Evolutionary conservation across 257 asterid species (phyloP).

Genomic region (Solanum appendiculatum): DNA sequence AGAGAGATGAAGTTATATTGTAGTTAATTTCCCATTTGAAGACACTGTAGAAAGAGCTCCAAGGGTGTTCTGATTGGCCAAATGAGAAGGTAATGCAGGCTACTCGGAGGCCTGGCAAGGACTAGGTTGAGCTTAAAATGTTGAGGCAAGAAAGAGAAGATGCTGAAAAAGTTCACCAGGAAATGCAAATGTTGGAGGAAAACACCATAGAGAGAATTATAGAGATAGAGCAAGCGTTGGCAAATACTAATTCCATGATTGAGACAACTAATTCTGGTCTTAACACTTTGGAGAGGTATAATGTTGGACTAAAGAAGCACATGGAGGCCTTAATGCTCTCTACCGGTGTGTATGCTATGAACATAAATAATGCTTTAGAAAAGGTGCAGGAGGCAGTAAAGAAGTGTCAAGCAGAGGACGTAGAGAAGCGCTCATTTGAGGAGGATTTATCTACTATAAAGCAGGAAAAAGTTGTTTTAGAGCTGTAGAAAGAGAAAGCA

Average conservation of each 20-base stretch:
- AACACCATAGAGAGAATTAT: slow-evolving; percentile 36
- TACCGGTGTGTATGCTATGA: slow-evolving; percentile 13
- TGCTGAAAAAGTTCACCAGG: slow-evolving; percentile 37
- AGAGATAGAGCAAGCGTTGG: slow-evolving; percentile 56
- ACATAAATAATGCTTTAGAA: slow-evolving; percentile 29
- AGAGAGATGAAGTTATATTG: slow-evolving; percentile 38
- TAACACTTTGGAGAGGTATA: slow-evolving; percentile 36
- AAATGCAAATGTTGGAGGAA: slow-evolving; percentile 51
- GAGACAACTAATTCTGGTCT: slow-evolving; percentile 24
- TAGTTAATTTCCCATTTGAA: slow-evolving; percentile 26
- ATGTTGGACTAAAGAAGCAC: slow-evolving; percentile 18
- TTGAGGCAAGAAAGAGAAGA: slow-evolving; percentile 69
- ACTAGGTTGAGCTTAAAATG: slow-evolving; percentile 46
- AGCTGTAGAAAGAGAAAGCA: slow-evolving; percentile 27
- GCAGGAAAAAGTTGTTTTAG: background rate
- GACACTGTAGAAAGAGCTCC: slow-evolving; percentile 34
- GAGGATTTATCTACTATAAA: slow-evolving; percentile 25
- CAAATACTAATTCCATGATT: slow-evolving; percentile 34
- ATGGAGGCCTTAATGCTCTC: slow-evolving; percentile 7
- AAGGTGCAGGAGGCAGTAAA: slow-evolving; percentile 47
- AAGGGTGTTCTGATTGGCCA: slow-evolving; percentile 58
- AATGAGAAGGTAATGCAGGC: slow-evolving; percentile 65
- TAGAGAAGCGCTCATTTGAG: slow-evolving; percentile 26
- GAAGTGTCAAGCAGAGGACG: slow-evolving; percentile 16
- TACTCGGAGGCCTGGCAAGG: slow-evolving; percentile 48